Base-by-base conservation (phyloP, 371 early-diverging fungal species). In the Mucor irregularis region DNA sequence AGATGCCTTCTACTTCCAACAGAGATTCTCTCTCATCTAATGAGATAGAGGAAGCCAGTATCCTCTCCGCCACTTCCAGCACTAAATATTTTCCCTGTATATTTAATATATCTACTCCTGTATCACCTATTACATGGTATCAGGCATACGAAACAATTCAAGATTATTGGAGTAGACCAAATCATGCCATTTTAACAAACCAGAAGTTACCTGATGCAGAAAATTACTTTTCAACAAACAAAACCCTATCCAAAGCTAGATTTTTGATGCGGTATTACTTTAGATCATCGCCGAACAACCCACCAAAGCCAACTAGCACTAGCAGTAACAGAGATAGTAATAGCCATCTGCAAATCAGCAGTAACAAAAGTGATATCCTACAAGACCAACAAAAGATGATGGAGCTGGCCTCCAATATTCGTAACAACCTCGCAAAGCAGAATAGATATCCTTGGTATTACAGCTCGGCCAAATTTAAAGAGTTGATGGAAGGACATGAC, bases 261-360 rank as follows among this genome's bases (percentile, higher is more conserved):
- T 63, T 70, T 30, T 25, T 70, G 9, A 63, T 66, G 54, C 53
- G 56, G 1, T 70, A 70, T n/a, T 63, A 70, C 19, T 57, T 66
- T 26, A 34, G 57, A 33, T 60, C 71, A 0, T 43, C 45, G 0
- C 22, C 58, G 3, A 44, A 37, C 10, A 5, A 35, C 17, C 22
- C 50, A 21, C 34, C 49, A 14, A 11, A 35, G 1, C 14, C 54
- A 17, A 29, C 38, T 11, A 39, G 16, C 19, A 43, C 33, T 13
- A n/a, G 10, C 19, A 35, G 22, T 25, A 52, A 28, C 19, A 28
- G 33, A 14, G 38, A 31, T 5, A 47, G 48, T n/a, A 45, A 44
- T 22, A 17, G 17, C 10, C 17, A 25, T 21, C 8, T 45, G 2
- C 16, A 8, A 2, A 33, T 19, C 8, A 10, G 5, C 1, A 46